Base-by-base conservation (phyloP, 352 stramenopile species). In the Pythium pectinolyticum region DNA sequence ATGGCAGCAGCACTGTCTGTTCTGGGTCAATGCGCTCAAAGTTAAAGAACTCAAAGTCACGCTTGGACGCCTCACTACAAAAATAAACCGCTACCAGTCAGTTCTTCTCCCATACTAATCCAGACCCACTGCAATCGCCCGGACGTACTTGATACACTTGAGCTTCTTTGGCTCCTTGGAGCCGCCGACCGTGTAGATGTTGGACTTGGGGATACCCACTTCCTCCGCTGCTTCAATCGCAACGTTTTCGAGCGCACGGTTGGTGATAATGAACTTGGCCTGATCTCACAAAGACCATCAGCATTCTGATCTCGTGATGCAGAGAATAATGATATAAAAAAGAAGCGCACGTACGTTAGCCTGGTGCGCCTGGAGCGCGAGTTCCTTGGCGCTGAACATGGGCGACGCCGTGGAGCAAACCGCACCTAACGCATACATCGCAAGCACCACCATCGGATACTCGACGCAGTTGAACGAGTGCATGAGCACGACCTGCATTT, bases 391-490 rank as follows among this genome's bases (percentile, higher is more conserved):
- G 2, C 69, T 56, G 37, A 89, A 86, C 75, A 87, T 78, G 1
- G 78, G 80, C 45, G 82, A 87, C 30, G 76, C 69, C n/a, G 78
- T 76, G 22, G 80, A 88, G 63, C 77, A 82, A 5, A 88, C 68
- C 0, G 68, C 78, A 3, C 82, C 82, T 0, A 91, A 55, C 15
- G 78, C 72, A 9, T 68, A 80, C 43, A 86, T 30, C 25, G 80
- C 80, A 80, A 88, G 69, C 12, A 84, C 67, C 8, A 77, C 60
- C 19, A 76, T 72, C 35, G 76, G 79, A 61, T 81, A 90, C 63
- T 90, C 82, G 28, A 89, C 20, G 53, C 82, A 90, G 67, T 90
- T 90, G 62, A 88, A 79, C 41, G 78, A 81, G 62, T 90, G 80
- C 58, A 88, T 8, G 3, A 88, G 66, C 22, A 90, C 75, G 5